These are phyloP conservation scores for Paraconiothyrium brasiliense DNA, from an alignment of 2,329 filamentous ascomycete species.

Conservation along the genomic window DNA sequence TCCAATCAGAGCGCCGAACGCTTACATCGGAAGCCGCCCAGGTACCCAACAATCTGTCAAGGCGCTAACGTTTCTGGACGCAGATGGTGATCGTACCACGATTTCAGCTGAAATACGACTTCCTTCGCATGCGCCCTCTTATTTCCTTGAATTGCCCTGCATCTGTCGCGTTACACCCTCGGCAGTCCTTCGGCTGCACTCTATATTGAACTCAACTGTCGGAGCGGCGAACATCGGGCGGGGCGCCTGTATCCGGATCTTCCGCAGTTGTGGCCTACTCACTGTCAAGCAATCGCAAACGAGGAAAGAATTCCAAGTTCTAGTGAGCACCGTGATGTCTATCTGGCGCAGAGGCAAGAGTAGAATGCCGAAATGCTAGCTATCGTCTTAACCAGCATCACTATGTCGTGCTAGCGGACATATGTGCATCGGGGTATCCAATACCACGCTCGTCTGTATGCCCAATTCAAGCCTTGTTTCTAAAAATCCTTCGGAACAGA, in stretches of 20 bases:
- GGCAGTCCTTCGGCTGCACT: not conserved
- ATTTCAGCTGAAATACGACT: not conserved
- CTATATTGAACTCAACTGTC: not conserved
- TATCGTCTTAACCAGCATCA: no score
- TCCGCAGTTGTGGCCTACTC: no score
- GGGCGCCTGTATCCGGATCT: not conserved
- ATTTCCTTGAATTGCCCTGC: not conserved
- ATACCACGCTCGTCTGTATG: no score
- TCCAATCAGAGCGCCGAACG: constrained; percentile 39
- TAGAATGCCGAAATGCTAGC: no score
- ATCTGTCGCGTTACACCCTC: not conserved
- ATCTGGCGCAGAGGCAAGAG: no score
- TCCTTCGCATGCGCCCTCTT: not conserved
- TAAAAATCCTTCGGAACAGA: not conserved
- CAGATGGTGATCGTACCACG: constrained; percentile 5
- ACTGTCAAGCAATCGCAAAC: no score
- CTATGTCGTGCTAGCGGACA: no score
- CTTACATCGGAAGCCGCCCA: constrained; percentile 37
- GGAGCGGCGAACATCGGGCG: not conserved
- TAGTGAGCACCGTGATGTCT: no score
- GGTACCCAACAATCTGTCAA: constrained; percentile 35
- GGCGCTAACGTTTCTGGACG: constrained; percentile 19
- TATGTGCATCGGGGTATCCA: no score
- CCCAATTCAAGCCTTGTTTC: not conserved
- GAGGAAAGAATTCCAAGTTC: no score